Evolutionary conservation across 2,329 filamentous ascomycete species (phyloP).

Genomic region (Botrytis galanthina): DNA sequence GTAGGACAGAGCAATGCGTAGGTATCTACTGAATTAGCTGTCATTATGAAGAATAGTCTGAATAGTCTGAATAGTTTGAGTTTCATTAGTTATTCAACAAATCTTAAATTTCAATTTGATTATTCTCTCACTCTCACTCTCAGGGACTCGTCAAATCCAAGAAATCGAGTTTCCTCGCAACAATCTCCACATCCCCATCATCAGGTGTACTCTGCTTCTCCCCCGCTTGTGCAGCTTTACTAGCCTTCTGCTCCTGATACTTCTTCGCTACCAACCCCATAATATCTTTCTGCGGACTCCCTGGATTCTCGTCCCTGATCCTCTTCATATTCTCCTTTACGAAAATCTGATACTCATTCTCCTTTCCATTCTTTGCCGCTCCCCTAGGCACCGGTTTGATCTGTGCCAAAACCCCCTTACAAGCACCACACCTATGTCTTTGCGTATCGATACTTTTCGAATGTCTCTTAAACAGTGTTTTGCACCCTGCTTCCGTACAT

Average conservation of each 20-base stretch:
- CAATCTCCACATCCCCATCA: conserved; percentile 25
- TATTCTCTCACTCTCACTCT: not conserved
- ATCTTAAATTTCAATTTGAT: not conserved
- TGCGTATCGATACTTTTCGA: conserved; percentile 76
- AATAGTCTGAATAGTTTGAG: not conserved
- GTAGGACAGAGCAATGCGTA: not conserved
- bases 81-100: not conserved
- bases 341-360: conserved; percentile 54
- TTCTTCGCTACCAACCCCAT: conserved; percentile 65
- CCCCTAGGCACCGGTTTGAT: conserved; percentile 71
- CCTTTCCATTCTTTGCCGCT: conserved; percentile 25
- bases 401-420: conserved; percentile 69
- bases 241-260: conserved; percentile 55
- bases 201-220: conserved; percentile 22
- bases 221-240: conserved; percentile 23
- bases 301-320: conserved; percentile 53
- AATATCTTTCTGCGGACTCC: conserved; percentile 61
- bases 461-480: conserved; percentile 74
- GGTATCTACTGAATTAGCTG: not conserved
- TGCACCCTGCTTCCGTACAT: conserved; percentile 61
- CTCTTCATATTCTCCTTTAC: conserved; percentile 67
- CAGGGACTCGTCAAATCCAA: conserved; percentile 36
- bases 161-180: conserved; percentile 37
- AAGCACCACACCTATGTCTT: conserved; percentile 73
- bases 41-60: not conserved